Base-by-base conservation (phyloP, 2,329 filamentous ascomycete species). In the Aureobasidium lini region DNA sequence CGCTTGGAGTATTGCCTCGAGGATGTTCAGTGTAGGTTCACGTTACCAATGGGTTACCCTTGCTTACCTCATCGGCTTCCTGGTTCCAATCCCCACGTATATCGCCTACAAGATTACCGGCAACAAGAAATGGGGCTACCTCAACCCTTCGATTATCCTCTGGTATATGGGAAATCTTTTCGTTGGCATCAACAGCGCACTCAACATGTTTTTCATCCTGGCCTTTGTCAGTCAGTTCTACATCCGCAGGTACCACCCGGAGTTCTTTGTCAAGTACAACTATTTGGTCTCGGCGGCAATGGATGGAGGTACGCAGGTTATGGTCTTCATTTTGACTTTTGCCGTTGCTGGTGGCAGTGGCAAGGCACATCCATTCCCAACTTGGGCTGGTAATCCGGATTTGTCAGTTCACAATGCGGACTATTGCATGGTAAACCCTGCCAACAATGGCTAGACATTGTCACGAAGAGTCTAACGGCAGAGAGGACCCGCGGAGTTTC, bases 151-250 rank as follows among this genome's bases (percentile, higher is more conserved):
- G 8, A 72, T 79, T 44, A 74, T 79, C 58, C 62, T 71, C 44
- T 76, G 70, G 68, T 78, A 73, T 65, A 65, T 75, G 46, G 74
- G 75, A 18, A 73, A 70, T 60, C 69, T 79, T 2, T 74, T 67
- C 44, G 72, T 77, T 28, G 77, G 75, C 7, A 74, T 75, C 62
- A 75, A 76, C 63, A 68, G 69, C 9, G 72, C 70, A 5, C 63
- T 75, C 11, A 73, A 72, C 0, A 72, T 67, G 37, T 69, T 77
- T 58, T 90, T 88, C 66, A 85, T 89, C 63, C 84, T 88, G 75
- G 87, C 86, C 6, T 89, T 86, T 66, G 79, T 89, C 48, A 79
- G 85, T 1, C 87, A 89, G 70, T 79, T 84, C 65, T 77, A 74
- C n/a, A 76, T 89, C 1, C 63, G 68, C 9, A 66, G 63, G 54